Evolutionary conservation across 192 early-diverging fungal species (phyloP), one percentile per base, ranked within the genome.

Genomic region (Backusella australiensis): DNA sequence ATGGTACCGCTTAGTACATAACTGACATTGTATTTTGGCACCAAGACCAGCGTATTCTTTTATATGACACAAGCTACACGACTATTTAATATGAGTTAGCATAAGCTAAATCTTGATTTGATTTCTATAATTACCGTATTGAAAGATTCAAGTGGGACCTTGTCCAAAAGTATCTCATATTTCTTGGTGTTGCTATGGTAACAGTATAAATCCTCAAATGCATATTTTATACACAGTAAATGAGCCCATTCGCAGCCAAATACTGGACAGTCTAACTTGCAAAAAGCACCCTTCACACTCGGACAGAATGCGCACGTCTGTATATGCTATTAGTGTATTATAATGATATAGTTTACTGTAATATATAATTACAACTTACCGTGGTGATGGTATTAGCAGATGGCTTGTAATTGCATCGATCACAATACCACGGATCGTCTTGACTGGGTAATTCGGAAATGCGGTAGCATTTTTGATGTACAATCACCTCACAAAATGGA

Each of bases 281-380:
- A 49, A 35, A 80, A 80, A 34, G 74, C 74, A 34, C 78, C 78
- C 29, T 75, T 53, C 21, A 46, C 70, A 38, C 65, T 68, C 12
- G 78, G 78, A n/a, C 78, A 80, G 26, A 80, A 36, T 46, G 69
- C 69, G 41, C 78, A 80, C 1, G 72, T 38, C 78, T 39, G 23
- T 14, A 34, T 68, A 4, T n/a, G 71, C 42, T 4, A 69, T 73
- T 19, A 71, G 70, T 34, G 29, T 12, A 35, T 41, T 32, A 49
- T 23, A 0, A 19, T 59, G 8, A 59, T 29, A 29, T 29, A 63
- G 12, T 32, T 32, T 32, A 3, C 32, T 4, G 26, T 29, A 26
- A 4, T 0, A 29, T 26, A 29, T 29, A 29, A 14, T 8, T 23
- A 4, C 4, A 9, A 63, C 56, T 63, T 63, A 63, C 56, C 11